These are phyloP conservation scores for Aeminium ludgeri DNA, from an alignment of 495 filamentous ascomycete species.

Conservation along the genomic window DNA sequence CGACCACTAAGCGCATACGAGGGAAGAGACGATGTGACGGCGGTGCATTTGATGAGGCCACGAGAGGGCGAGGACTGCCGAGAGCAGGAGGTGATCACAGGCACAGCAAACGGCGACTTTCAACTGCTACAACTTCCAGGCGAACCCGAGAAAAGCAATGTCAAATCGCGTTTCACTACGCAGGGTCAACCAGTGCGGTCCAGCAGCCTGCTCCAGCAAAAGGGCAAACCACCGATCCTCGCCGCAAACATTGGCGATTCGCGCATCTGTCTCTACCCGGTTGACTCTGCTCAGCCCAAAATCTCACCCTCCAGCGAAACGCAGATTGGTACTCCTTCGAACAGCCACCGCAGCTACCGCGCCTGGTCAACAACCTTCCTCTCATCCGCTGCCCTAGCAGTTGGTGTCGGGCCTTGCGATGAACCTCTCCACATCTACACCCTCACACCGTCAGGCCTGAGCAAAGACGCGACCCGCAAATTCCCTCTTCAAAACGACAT, in stretches of 20 bases:
- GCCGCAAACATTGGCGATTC: slow-evolving; percentile 19
- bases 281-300: slow-evolving; percentile 18
- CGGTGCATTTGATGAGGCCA: slow-evolving; percentile 35
- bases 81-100: slow-evolving; percentile 21
- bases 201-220: slow-evolving; percentile 2
- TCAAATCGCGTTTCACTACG: slow-evolving; percentile 9
- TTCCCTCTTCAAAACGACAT: slow-evolving; percentile 21
- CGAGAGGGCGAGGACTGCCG: slow-evolving; percentile 20
- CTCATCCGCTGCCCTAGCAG: slow-evolving; percentile 31
- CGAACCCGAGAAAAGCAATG: slow-evolving; percentile 1
- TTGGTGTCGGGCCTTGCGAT: slow-evolving; percentile 31
- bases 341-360: slow-evolving; percentile 16
- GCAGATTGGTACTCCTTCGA: slow-evolving; percentile 15
- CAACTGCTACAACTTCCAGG: slow-evolving; percentile 18
- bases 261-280: slow-evolving; percentile 26
- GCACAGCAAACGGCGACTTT: slow-evolving; percentile 32
- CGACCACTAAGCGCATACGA: slow-evolving; percentile 33
- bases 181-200: slow-evolving; percentile 13
- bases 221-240: slow-evolving; percentile 9
- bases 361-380: slow-evolving; percentile 37
- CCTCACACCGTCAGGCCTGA: slow-evolving; percentile 29
- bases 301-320: slow-evolving; percentile 29
- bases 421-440: slow-evolving; percentile 35
- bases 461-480: slow-evolving; percentile 22
- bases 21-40: slow-evolving; percentile 48